Base-by-base conservation (phyloP, 805 yeast species). In the Lipomyces chichibuensis region DNA sequence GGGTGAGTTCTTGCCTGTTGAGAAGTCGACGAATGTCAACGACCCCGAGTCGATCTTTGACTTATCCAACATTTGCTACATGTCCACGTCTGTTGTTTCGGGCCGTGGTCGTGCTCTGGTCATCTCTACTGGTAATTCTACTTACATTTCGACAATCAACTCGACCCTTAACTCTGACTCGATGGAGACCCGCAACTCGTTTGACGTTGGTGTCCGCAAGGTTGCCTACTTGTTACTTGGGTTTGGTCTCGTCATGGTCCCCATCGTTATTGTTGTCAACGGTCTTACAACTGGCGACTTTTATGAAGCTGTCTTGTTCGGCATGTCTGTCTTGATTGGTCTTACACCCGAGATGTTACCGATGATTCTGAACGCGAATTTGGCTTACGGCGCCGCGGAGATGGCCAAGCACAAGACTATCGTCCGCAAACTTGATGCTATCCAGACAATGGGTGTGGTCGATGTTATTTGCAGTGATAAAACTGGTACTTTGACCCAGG, bases 1-100 rank as follows among this genome's bases (percentile, higher is more conserved):
- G 2, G 99, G 99, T 72, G 99, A 95, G 80, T 88, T 67, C 57
- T 35, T 66, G 20, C 71, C 71, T 0, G 71, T 69, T 32, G 71
- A 66, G 64, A 69, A 69, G 63, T 60, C 65, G 6, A 49, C 66
- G n/a, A 52, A 56, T 52, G 59, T 54, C 46, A 66, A 67, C 60
- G 68, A 69, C 27, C 68, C 70, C 33, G 63, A 66, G 11, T 52
- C 33, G 55, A 62, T 69, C 13, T 69, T 69, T 52, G 71, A 69
- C 43, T 27, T 69, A 51, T 43, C 65, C 43, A 69, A 69, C 65
- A 69, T 69, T 32, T 69, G 71, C 60, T 67, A 60, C 65, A 62
- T 63, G 71, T 66, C 71, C 13, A 69, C 71, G 17, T 63, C 67
- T 11, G 71, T 69, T 43, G 71, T 69, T 17, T 69, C 71, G 35